Evolutionary conservation across 345 rosid genomes (phyloP).

Genomic region (Corymbia maculata): DNA sequence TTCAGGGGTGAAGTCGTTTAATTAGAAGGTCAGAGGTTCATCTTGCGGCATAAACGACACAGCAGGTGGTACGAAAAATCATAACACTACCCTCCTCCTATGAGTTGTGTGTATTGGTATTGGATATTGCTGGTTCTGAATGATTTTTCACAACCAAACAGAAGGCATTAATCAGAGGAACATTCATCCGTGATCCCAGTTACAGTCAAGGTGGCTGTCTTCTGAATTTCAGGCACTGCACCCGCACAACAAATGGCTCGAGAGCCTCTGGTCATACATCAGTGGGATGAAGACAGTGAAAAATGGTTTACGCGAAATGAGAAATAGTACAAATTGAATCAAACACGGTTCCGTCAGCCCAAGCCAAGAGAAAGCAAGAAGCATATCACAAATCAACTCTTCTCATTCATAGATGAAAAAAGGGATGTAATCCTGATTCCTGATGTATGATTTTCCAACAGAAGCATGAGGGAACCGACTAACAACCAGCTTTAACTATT

Average conservation of each 20-base stretch:
- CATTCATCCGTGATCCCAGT: not conserved
- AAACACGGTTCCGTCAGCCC: not conserved
- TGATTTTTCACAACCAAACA: too few relatives aligned
- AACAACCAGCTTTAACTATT: not conserved
- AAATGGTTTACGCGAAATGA: not conserved
- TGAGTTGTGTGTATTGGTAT: not conserved
- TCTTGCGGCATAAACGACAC: too few relatives aligned
- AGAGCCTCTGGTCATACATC: not conserved
- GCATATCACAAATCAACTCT: not conserved
- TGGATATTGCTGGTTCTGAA: not conserved
- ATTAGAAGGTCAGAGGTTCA: not conserved
- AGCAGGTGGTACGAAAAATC: not conserved
- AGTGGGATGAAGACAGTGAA: not conserved
- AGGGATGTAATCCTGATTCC: not conserved
- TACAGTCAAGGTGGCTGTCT: not conserved
- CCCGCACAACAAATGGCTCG: not conserved
- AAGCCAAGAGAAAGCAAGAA: not conserved
- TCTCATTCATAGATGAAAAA: not conserved
- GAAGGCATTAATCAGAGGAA: not conserved
- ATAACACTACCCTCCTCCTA: not conserved
- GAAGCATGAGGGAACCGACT: not conserved
- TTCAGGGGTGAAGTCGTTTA: not conserved
- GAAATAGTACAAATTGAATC: not conserved
- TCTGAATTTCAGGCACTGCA: not conserved
- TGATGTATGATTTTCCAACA: not conserved